Percentiles rank a stretch among this genome's conserved stretches.
phyloP scores from a whole-genome alignment of 805 yeast genomes.

The Suhomyces tanzawaensis region DNA sequence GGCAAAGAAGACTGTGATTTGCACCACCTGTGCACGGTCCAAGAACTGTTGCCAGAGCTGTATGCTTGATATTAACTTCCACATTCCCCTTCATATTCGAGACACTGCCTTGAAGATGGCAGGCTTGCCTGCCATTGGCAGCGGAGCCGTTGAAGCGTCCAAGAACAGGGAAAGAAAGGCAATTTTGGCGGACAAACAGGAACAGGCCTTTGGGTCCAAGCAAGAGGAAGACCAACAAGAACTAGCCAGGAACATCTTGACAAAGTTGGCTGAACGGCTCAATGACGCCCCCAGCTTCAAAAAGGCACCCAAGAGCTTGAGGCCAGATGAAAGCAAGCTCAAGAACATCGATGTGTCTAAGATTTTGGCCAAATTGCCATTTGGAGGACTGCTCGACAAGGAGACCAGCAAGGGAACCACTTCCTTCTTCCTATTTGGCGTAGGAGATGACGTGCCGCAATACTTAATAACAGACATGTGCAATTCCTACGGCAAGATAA shows the following conservation, averaged over 20 bases:
- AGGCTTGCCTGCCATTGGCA: conserved; percentile 32
- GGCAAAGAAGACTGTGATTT: conserved; percentile 64
- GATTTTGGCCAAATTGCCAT: conserved; percentile 61
- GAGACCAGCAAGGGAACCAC: conserved; percentile 43
- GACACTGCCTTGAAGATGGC: conserved; percentile 80
- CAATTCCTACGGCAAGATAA: conserved; percentile 44
- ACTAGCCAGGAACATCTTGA: conserved; percentile 50
- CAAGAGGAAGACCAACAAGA: conserved; percentile 14
- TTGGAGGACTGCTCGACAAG: conserved; percentile 53
- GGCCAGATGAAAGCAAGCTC: conserved; percentile 12
- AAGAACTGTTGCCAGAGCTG: conserved; percentile 88
- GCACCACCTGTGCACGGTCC: conserved; percentile 75
- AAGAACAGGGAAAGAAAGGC: conserved; percentile 38
- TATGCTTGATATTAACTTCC: conserved; percentile 75
- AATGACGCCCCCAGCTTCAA: conserved; percentile 10
- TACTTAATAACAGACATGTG: conserved; percentile 55
- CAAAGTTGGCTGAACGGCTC: conserved; percentile 42
- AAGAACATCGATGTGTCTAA: conserved; percentile 48
- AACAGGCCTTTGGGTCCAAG: conserved; percentile 39
- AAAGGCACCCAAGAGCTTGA: conserved; percentile 7
- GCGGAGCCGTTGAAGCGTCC: conserved; percentile 13
- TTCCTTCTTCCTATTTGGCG: conserved; percentile 74
- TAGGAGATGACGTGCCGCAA: conserved; percentile 64
- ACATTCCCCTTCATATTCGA: conserved; percentile 73
- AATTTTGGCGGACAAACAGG: conserved; percentile 46